phyloP scores from a whole-genome alignment of 352 stramenopile genomes.

The Thraustochytrium sp. region DNA sequence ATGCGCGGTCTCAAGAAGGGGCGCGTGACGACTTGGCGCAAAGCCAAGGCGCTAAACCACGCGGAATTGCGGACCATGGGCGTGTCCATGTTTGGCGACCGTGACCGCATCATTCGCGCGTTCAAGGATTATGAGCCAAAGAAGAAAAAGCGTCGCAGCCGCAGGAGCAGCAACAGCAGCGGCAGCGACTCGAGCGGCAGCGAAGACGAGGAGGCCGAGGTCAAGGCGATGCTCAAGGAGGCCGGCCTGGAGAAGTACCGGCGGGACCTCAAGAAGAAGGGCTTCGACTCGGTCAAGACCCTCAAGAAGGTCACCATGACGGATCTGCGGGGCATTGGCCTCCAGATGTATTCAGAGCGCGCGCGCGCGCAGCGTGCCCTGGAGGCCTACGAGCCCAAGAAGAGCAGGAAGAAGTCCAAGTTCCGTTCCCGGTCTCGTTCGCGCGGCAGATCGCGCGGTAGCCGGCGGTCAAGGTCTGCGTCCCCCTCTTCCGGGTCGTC shows the following conservation, averaged over 20 bases:
- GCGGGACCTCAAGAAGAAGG: background rate
- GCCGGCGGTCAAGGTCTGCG: background rate
- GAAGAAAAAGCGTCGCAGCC: background rate
- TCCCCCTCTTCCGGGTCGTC: background rate
- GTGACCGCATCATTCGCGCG: background rate
- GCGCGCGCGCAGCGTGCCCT: background rate
- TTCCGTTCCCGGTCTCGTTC: background rate
- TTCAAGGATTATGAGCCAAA: conserved; percentile 26
- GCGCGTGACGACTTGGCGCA: background rate
- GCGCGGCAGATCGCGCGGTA: background rate
- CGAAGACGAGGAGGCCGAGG: background rate
- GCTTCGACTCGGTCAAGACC: background rate
- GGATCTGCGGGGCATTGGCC: background rate
- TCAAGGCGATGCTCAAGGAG: background rate
- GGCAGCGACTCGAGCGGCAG: background rate
- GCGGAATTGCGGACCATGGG: background rate
- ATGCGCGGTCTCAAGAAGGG: background rate
- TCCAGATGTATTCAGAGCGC: background rate
- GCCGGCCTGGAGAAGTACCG: background rate
- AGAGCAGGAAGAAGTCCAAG: background rate
- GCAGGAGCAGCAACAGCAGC: background rate
- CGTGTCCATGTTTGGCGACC: background rate
- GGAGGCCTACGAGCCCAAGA: background rate
- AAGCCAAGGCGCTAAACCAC: background rate
- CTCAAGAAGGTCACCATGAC: background rate